Percentiles rank a stretch among this genome's conserved stretches.
phyloP scores from a whole-genome alignment of 257 asterid genomes.

The Jacaranda copaia region DNA sequence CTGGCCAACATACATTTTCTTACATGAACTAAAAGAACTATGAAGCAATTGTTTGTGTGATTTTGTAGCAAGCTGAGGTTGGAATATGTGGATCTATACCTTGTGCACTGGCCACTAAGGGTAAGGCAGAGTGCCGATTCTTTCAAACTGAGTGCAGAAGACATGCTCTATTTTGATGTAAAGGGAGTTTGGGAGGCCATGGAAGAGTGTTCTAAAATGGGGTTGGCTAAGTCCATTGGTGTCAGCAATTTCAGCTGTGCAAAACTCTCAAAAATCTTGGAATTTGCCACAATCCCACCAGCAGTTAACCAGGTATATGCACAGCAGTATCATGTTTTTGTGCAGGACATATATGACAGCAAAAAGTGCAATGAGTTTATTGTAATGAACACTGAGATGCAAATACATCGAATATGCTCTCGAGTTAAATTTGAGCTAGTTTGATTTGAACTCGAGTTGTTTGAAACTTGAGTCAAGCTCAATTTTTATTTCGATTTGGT shows the following conservation, averaged over 20 bases:
- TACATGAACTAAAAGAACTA: too few relatives aligned
- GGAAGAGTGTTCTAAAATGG: conserved; percentile 58
- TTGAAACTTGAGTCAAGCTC: too few relatives aligned
- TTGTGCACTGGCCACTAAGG: conserved; percentile 58
- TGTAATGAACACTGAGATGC: too few relatives aligned
- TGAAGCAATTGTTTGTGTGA: neutral
- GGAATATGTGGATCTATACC: conserved; percentile 62
- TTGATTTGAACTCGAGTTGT: too few relatives aligned
- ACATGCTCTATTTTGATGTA: conserved; percentile 47
- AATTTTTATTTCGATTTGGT: too few relatives aligned
- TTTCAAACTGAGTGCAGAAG: conserved; percentile 30
- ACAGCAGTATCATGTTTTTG: neutral
- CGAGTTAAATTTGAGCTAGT: too few relatives aligned
- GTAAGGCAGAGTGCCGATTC: conserved; percentile 24
- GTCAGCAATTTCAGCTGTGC: conserved; percentile 65
- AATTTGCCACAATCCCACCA: conserved; percentile 51
- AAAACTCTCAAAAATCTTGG: conserved; percentile 48
- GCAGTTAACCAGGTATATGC: conserved; percentile 57
- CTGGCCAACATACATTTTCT: too few relatives aligned
- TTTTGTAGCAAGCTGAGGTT: conserved; percentile 49
- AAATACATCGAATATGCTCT: too few relatives aligned
- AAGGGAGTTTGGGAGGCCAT: conserved; percentile 63
- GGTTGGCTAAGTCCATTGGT: conserved; percentile 63
- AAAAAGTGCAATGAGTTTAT: too few relatives aligned
- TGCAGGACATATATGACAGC: too few relatives aligned